Evolutionary conservation across 176 grass and related monocot genomes (phyloP), one percentile per base, ranked within the genome.

Genomic region (Pontederia paniculata): DNA sequence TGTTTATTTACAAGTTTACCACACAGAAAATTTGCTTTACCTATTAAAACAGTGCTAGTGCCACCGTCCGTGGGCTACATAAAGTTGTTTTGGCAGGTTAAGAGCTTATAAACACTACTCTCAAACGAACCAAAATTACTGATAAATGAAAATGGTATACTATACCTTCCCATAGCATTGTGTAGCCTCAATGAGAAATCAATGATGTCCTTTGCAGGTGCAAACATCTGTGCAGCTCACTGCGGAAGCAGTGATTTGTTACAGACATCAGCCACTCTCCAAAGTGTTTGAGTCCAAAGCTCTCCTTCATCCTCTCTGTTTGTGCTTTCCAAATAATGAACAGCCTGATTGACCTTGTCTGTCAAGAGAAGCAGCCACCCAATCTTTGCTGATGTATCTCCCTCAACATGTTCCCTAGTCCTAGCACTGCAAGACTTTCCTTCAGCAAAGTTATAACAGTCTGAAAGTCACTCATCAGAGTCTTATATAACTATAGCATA

Each of bases 151-250:
- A 54, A 23, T 42, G 67, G 21, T 5, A 41, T 46, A 37, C 13
- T 50, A 54, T 54, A 98, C 93, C 93, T 98, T 80, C 77, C 86
- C 77, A 88, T 82, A 42, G 86, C 65, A 79, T 90, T 80, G 54
- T 90, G 83, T 19, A 80, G 86, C 15, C 91, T 83, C 50, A 90
- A 56, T 13, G 93, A 83, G 50, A 88, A 76, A 31, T 97, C 80
- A 83, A 97, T 87, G 44, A 90, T 60, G 16, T 97, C 83, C 66
- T 88, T 90, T 13, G 93, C 83, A 0, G 87, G 74, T 6, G 86
- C 77, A 50, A 90, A 90, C 93, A 90, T 97, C 71, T 97, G 86
- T 1, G 86, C 86, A 57, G 86, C 83, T 50, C 83, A 78, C 25
- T 97, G 83, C 10, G 68, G 79, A 67, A 82, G 79, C 46, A 86